Base-by-base conservation (phyloP, 2,329 filamentous ascomycete species). In the Xylaria sp. region DNA sequence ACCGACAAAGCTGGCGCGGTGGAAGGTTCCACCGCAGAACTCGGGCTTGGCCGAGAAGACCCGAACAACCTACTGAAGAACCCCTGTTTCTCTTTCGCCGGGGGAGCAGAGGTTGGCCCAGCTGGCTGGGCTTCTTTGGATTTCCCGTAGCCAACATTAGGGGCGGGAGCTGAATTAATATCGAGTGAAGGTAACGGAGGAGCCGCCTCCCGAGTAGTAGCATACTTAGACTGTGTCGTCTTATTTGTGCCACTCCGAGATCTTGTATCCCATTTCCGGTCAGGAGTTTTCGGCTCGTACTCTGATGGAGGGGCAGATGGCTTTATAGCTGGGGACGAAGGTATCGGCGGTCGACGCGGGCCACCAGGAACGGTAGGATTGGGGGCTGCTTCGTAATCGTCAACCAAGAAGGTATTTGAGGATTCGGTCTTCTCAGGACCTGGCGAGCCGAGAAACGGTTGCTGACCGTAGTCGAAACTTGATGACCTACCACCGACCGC, bases 1-100 rank as follows among this genome's bases (percentile, higher is more conserved):
- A 80, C 74, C 23, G 80, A 76, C 48, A 81, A 79, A 60, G 75
- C 67, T 62, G 81, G 80, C n/a, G 77, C 67, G 9, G 74, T 52
- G 52, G 23, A 66, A 57, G 71, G 28, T 57, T 74, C 67, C 3
- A 56, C 43, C 1, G 60, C 30, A 36, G 62, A 18, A 25, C 52
- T 70, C 2, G 67, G 53, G 57, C 81, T 86, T n/a, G 66, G 60
- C 76, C 86, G 92, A 41, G 91, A 89, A 10, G 90, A 91, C 52
- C 91, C 93, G 82, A 98, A 98, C 45, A 98, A 92, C 70, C 95
- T 89, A 74, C 93, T 90, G 83, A 98, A 98, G 83, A 99, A 98
- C 23, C 96, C 94, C 9, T 88, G 92, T 65, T 90, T 89, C 75
- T 93, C 90, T 77, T 91, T 93, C 60, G 84, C 78, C 65, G 80